Conservation (phyloP, 495 filamentous ascomycete species). For the Lophiotrema nucula region DNA sequence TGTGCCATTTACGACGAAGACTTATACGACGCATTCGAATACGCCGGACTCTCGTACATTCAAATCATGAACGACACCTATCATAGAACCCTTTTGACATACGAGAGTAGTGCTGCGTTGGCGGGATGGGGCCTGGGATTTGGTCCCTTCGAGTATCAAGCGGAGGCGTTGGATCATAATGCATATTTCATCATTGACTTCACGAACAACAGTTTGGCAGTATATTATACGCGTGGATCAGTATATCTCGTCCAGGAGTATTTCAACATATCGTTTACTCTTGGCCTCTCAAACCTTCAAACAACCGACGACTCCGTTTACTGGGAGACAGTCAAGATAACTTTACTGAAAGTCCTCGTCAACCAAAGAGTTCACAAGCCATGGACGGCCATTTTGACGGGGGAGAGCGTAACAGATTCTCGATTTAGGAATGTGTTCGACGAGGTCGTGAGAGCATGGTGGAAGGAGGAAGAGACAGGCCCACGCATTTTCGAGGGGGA, state of each 20-base stretch:
- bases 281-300: not conserved
- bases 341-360: not conserved
- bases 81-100: not conserved
- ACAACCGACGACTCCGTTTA: not conserved
- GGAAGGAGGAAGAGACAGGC: not conserved
- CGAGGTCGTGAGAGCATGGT: not conserved
- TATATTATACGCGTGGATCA: not conserved
- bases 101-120: not conserved
- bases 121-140: not conserved
- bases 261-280: not conserved
- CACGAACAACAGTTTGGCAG: not conserved
- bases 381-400: not conserved
- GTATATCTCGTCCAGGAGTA: not conserved
- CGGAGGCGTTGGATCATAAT: not conserved
- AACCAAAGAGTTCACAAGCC: not conserved
- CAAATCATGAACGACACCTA: not conserved
- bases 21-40: slow-evolving; percentile 4
- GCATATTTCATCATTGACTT: slow-evolving; percentile 2
- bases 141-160: not conserved
- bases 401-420: not conserved
- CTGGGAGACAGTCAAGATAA: not conserved
- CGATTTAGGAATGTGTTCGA: not conserved
- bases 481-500: not conserved
- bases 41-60: not conserved
- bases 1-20: slow-evolving; percentile 2